Base-by-base conservation (phyloP, 2,329 filamentous ascomycete genomes). In the Pseudogymnoascus sp. region DNA sequence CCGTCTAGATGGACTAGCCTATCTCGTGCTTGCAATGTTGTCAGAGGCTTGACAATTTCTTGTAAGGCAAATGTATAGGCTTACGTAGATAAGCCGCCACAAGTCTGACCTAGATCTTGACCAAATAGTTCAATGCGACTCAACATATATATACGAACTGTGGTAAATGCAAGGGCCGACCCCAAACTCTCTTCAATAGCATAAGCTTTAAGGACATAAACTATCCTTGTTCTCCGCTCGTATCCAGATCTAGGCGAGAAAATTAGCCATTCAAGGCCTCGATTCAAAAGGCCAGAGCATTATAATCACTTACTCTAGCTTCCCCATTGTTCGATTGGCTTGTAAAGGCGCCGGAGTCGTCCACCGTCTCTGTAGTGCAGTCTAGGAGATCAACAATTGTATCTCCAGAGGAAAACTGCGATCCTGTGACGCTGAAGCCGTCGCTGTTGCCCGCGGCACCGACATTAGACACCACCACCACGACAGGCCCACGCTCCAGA, bases 371-470 rank as follows among this genome's bases (percentile, higher is more conserved):
- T 10, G 26, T 60, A 4, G 47, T 47, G 29, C 63, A 64, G 5
- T 29, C 26, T 4, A 63, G 8, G n/a, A 67, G 44, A 15, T 67
- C 66, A 36, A 67, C 59, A 44, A 66, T 40, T 7, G 59, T 33
- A 29, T 21, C 57, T 17, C 61, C 60, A 54, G 29, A 54, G 33
- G 47, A 10, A 33, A 33, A 54, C 47, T 33, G n/a, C 29, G 47
- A 54, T n/a, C 47, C 47, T 54, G 47, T 54, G n/a, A 54, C 29
- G 47, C 5, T 5, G 15, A 54, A 54, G n/a, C 47, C 10, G 29
- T 54, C 47, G 10, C 47, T 54, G 13, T 29, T 21, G 29, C 47
- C 47, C 9, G 47, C 29, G 2, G 29, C 29, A 33, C 47, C 47
- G 7, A 54, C 47, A 54, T 54, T 54, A 7, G 47, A 54, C 29